Conservation (phyloP, 352 stramenopile genomes). For the Pythium brassicae region DNA sequence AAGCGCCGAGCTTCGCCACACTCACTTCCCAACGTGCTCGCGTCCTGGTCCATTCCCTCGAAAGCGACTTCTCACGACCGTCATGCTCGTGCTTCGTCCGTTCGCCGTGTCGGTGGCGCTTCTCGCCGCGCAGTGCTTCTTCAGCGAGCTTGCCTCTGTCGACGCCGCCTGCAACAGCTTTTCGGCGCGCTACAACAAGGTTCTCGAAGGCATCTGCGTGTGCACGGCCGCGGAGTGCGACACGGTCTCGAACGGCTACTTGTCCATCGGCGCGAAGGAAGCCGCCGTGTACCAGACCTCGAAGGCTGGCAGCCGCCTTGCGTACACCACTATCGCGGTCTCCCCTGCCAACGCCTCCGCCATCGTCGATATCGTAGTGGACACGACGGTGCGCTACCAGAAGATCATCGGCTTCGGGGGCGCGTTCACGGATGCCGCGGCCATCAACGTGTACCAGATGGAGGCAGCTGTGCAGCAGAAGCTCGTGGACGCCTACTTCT, state of each 20-base stretch:
- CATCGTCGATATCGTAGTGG: slow-evolving; percentile 37
- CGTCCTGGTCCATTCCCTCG: neutral
- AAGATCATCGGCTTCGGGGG: slow-evolving; percentile 87
- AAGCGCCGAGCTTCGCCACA: too few species aligned
- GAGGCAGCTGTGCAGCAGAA: slow-evolving; percentile 47
- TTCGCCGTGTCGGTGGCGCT: slow-evolving; percentile 9
- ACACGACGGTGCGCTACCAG: slow-evolving; percentile 57
- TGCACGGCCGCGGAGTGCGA: slow-evolving; percentile 50
- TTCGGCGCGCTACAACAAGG: slow-evolving; percentile 35
- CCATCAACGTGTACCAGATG: slow-evolving; percentile 78
- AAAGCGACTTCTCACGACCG: slow-evolving; percentile 1
- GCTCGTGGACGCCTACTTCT: slow-evolving; percentile 81
- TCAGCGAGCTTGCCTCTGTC: slow-evolving; percentile 3
- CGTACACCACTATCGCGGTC: slow-evolving; percentile 31
- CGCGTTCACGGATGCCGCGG: slow-evolving; percentile 84
- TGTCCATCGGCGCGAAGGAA: slow-evolving; percentile 28
- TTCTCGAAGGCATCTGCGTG: slow-evolving; percentile 48
- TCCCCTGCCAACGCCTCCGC: slow-evolving; percentile 9
- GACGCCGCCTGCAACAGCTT: slow-evolving; percentile 20
- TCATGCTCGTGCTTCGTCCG: slow-evolving; percentile 14
- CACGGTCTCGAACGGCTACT: slow-evolving; percentile 43
- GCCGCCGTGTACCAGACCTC: slow-evolving; percentile 48
- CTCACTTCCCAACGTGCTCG: slow-evolving; percentile 10
- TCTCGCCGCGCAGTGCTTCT: slow-evolving; percentile 11
- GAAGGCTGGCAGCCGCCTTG: slow-evolving; percentile 41